Conservation (phyloP, 2,329 filamentous ascomycete genomes). For the Golovinomyces cichoracearum region DNA sequence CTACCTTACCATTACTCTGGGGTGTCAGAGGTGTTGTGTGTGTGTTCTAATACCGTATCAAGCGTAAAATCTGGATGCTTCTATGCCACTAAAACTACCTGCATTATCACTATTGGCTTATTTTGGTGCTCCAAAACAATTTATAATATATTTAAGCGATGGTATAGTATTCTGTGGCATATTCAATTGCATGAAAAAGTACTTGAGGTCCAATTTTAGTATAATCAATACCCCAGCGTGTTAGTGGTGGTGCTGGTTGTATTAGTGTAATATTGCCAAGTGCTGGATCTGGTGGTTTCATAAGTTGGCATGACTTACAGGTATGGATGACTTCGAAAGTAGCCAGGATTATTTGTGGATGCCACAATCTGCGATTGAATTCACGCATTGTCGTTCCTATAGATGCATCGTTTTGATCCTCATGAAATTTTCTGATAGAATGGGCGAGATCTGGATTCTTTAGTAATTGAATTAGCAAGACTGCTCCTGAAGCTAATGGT, state of each 20-base stretch:
- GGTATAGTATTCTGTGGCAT: slow-evolving; percentile 1
- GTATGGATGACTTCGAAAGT: neutral
- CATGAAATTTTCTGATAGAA: neutral
- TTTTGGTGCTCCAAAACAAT: neutral
- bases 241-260: neutral
- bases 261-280: neutral
- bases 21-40: too few species aligned
- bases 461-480: neutral
- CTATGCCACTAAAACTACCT: neutral
- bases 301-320: neutral
- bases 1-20: neutral
- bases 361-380: neutral
- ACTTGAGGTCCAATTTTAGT: neutral
- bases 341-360: neutral
- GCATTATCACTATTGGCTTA: neutral
- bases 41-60: too few species aligned
- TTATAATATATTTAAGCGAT: neutral
- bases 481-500: neutral
- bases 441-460: neutral
- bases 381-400: neutral
- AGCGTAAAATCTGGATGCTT: too few species aligned
- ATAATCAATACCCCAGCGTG: neutral
- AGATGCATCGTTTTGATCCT: neutral
- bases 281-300: neutral
- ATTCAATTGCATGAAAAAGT: neutral